Conservation (phyloP, 805 yeast species). For the Isabelozyma heimii region DNA sequence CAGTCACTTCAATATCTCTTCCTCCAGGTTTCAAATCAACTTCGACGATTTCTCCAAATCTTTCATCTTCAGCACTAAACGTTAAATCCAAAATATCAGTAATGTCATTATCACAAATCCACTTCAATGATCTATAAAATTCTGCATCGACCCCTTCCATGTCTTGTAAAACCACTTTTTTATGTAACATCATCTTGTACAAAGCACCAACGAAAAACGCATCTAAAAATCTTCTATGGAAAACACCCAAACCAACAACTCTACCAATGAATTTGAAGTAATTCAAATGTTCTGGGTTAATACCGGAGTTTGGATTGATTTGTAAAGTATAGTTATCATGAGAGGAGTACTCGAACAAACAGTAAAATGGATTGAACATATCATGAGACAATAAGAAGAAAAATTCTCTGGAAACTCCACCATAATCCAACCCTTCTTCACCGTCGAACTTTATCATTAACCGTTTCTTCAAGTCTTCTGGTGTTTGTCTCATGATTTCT, state of each 20-base stretch:
- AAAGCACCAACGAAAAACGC: slow-evolving; percentile 98
- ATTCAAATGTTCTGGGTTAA: slow-evolving; percentile 96
- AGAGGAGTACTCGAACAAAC: slow-evolving; percentile 95
- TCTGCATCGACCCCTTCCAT: slow-evolving; percentile 99
- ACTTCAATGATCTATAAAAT: slow-evolving; percentile 87
- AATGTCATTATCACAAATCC: slow-evolving; percentile 95
- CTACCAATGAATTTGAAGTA: slow-evolving; percentile 98
- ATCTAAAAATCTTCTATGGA: slow-evolving; percentile 96
- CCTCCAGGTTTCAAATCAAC: slow-evolving; percentile 92
- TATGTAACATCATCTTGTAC: slow-evolving; percentile 95
- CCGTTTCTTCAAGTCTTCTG: slow-evolving; percentile 96
- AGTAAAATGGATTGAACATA: slow-evolving; percentile 97
- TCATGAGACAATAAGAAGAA: slow-evolving; percentile 96
- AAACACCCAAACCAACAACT: slow-evolving; percentile 96
- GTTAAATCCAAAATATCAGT: slow-evolving; percentile 79
- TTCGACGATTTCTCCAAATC: slow-evolving; percentile 88
- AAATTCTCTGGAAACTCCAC: slow-evolving; percentile 98
- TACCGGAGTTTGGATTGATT: slow-evolving; percentile 94
- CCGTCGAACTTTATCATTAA: slow-evolving; percentile 98
- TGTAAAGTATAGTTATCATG: slow-evolving; percentile 97
- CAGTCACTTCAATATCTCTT: slow-evolving; percentile 83
- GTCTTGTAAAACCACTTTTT: slow-evolving; percentile 92
- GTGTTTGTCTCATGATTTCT: slow-evolving; percentile 98
- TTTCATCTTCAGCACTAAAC: slow-evolving; percentile 86
- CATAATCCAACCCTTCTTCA: slow-evolving; percentile 98